Percentiles rank a stretch among this genome's conserved stretches.
Conservation (phyloP, 495 filamentous ascomycete species). For the Recurvomyces mirabilis region DNA sequence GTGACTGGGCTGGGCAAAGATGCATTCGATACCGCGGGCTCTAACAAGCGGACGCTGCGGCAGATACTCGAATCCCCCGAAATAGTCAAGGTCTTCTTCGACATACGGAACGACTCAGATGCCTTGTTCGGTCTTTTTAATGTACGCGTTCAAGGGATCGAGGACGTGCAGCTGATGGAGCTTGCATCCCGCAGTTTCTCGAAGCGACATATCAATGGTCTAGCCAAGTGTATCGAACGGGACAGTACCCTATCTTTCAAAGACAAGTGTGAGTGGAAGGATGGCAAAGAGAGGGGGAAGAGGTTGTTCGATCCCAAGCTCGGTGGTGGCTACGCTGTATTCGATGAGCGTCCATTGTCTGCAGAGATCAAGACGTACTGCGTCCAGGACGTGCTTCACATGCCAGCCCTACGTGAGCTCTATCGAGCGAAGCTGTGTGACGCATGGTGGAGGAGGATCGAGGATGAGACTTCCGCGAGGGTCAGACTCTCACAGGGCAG, state of each 20-base stretch:
- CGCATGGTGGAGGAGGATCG: conserved; percentile 4
- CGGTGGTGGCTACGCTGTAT: conserved; percentile 3
- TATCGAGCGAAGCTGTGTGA: neutral
- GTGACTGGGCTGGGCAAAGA: conserved; percentile 1
- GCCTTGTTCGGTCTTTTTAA: conserved; percentile 39
- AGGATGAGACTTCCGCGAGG: neutral
- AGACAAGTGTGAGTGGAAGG: neutral
- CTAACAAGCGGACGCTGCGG: conserved; percentile 29
- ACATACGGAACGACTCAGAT: conserved; percentile 47
- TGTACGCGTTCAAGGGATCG: conserved; percentile 31
- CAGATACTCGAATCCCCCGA: conserved; percentile 37
- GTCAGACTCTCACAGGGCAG: neutral
- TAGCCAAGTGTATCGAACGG: conserved; percentile 5
- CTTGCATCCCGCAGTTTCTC: conserved; percentile 21
- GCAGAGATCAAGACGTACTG: neutral
- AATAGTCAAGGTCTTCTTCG: conserved; percentile 44
- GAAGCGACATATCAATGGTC: conserved; percentile 2
- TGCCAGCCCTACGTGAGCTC: neutral
- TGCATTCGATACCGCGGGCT: conserved; percentile 4
- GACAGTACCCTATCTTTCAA: neutral
- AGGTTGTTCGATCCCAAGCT: neutral
- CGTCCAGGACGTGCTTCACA: neutral
- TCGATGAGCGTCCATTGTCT: conserved; percentile 3
- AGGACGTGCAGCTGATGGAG: conserved; percentile 49
- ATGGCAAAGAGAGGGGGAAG: conserved; percentile 1